phyloP scores from a whole-genome alignment of 345 rosid species.

The Mangifera indica region DNA sequence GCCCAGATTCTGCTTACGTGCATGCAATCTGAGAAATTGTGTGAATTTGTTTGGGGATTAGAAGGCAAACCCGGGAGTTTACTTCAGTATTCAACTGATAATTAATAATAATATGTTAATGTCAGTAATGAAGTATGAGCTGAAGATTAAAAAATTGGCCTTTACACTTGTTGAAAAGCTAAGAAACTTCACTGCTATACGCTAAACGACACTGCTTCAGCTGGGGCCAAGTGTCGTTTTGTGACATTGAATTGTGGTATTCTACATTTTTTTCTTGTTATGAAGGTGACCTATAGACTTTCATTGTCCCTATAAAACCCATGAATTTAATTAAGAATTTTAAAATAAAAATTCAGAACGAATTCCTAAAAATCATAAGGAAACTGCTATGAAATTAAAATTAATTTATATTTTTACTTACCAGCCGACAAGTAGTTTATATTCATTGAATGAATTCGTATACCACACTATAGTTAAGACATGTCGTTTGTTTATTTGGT shows the following conservation, averaged over 20 bases:
- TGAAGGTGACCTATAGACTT: neutral
- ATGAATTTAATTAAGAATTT: no score
- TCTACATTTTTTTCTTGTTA: neutral
- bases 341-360: neutral
- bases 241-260: neutral
- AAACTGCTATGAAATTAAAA: neutral
- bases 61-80: neutral
- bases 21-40: neutral
- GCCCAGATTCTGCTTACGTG: neutral
- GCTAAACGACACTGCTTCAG: neutral
- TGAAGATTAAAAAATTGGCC: neutral
- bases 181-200: neutral
- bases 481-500: no score
- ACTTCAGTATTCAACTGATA: no score
- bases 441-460: no score
- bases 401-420: neutral
- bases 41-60: neutral
- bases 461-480: no score
- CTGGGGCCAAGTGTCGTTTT: conserved; percentile 12
- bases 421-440: neutral
- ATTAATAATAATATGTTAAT: no score
- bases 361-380: conserved; percentile 8
- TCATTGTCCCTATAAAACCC: neutral
- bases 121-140: no score
- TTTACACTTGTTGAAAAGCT: neutral